Base-by-base conservation (phyloP, 106 monocot species). In the Dioscorea alata region DNA sequence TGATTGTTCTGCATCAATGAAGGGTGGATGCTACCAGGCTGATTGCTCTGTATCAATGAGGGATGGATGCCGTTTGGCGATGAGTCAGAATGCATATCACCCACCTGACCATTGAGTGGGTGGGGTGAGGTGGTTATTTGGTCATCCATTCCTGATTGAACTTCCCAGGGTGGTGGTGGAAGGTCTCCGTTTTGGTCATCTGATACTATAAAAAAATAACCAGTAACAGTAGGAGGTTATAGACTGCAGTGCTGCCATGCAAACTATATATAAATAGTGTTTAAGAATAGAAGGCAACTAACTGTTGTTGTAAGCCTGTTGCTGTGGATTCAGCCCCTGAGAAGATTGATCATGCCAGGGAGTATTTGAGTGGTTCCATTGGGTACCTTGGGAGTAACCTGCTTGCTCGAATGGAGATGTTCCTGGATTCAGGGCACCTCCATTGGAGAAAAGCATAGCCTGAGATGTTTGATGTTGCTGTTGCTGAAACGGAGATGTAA, bases 81-180 rank as follows among this genome's bases (percentile, higher is more conserved):
- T 42, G 42, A 10, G 49, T 49, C 48, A 19, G 48, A 18, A 14
- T 65, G 19, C 65, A 65, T 19, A 48, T 48, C 48, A 48, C 48
- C 42, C 12, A 33, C 3, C 0, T 62, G 32, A 33, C 33, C 32
- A 62, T 15, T 20, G 15, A 16, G 62, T 31, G 14, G 62, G 1
- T 50, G 22, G 50, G 50, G 66, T 4, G 50, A 50, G 50, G 14
- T 21, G 8, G 33, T 1, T 6, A 25, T 22, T 31, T 70, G 73
- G 67, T 74, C 72, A 22, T 65, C 69, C 24, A 78, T 42, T 25
- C 50, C 25, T 49, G 74, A 23, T 71, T 77, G 70, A 57, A 65
- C 58, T 74, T 83, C 83, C 83, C 83, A 78, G 17, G 83, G 83
- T 32, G 83, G 83, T 2, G 69, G 70, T 15, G 83, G 83, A 63